phyloP scores from a whole-genome alignment of 1,284 basidiomycete genomes.

The Apiotrichum montevideense region DNA sequence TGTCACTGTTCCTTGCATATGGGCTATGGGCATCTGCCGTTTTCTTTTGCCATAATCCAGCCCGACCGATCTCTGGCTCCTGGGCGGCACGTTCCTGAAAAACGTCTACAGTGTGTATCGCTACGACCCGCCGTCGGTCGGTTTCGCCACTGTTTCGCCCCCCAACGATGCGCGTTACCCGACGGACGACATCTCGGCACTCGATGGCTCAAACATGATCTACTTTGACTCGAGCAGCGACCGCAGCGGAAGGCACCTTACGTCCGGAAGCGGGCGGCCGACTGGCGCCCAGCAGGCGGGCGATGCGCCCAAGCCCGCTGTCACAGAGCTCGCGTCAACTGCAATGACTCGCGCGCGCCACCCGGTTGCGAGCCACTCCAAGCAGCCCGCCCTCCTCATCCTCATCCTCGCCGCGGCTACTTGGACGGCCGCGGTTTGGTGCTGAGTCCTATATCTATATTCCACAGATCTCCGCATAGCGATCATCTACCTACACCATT shows the following conservation, averaged over 20 bases:
- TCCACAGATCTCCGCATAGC: too few relatives aligned
- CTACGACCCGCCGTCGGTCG: conserved; percentile 48
- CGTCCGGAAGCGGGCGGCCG: neutral
- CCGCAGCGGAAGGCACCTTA: neutral
- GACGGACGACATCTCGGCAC: neutral
- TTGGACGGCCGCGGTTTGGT: neutral
- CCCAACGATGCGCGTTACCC: neutral
- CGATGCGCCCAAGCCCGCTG: too few relatives aligned
- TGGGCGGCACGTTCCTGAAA: conserved; percentile 90
- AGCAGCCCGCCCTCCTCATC: neutral
- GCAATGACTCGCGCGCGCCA: too few relatives aligned
- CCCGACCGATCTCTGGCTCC: conserved; percentile 58
- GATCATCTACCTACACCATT: too few relatives aligned
- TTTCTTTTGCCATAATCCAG: neutral
- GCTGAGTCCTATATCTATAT: too few relatives aligned
- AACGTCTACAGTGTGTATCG: conserved; percentile 51
- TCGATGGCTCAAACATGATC: neutral
- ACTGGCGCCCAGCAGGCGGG: neutral
- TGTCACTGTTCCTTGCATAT: too few relatives aligned
- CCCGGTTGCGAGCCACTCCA: too few relatives aligned
- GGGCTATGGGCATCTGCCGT: too few relatives aligned
- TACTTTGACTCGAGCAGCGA: neutral
- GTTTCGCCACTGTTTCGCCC: conserved; percentile 40
- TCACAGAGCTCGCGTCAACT: too few relatives aligned
- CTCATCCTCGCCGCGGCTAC: neutral